Evolutionary conservation across 1,139 yeast species (phyloP).

Genomic region (Taiozyma sp.): DNA sequence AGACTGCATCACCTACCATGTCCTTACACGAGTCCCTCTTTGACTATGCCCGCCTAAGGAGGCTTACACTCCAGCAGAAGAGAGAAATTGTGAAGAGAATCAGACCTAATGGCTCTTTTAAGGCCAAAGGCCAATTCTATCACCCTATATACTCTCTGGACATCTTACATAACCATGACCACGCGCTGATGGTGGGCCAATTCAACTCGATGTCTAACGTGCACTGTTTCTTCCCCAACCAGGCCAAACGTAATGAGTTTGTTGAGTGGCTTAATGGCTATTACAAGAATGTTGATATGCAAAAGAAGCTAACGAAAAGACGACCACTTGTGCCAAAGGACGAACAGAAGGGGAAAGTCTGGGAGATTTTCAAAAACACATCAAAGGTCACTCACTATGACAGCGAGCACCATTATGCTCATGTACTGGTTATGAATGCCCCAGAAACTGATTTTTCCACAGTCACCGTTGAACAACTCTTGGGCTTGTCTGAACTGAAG

Average conservation of each 20-base stretch:
- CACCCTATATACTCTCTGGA: neutral
- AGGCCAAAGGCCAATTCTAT: neutral
- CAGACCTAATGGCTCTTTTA: neutral
- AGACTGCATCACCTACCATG: neutral
- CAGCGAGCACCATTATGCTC: neutral
- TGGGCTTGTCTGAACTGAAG: neutral
- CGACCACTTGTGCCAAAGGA: neutral
- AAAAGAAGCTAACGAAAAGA: neutral
- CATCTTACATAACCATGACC: neutral
- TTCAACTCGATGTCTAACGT: neutral
- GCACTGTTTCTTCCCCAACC: neutral
- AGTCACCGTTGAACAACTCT: neutral
- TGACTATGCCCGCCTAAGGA: neutral
- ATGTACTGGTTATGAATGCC: neutral
- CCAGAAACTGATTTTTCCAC: neutral
- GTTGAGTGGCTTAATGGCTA: neutral
- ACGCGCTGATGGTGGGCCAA: neutral
- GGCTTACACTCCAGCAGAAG: neutral
- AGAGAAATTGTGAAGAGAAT: neutral
- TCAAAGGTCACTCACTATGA: neutral
- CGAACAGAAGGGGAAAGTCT: neutral
- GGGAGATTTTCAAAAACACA: neutral
- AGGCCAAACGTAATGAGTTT: constrained; percentile 23
- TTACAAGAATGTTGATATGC: neutral
- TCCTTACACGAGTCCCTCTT: neutral